Conservation (phyloP, 108 stramenopile genomes). For the Fragilaria radians region DNA sequence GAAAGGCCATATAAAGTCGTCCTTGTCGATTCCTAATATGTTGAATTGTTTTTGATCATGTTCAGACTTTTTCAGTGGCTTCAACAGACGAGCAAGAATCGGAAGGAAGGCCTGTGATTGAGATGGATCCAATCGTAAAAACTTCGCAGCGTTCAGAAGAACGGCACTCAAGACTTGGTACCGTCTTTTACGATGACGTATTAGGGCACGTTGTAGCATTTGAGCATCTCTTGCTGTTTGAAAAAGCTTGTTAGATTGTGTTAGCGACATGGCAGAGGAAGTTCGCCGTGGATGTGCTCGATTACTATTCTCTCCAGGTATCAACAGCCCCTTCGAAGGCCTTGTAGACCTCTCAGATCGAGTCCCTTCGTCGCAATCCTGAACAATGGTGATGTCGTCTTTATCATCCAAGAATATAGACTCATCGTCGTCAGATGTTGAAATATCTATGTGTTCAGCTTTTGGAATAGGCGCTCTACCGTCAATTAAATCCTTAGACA, state of each 20-base stretch:
- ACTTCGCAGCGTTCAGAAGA: constrained; percentile 48
- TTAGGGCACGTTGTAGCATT: constrained; percentile 12
- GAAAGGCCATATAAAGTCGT: constrained; percentile 53
- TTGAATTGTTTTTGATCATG: constrained; percentile 2
- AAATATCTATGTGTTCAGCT: neutral
- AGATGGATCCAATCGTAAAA: constrained; percentile 51
- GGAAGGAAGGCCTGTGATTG: constrained; percentile 67
- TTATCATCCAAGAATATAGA: neutral
- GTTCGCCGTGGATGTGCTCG: neutral
- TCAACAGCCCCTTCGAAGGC: neutral
- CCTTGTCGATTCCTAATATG: constrained; percentile 3
- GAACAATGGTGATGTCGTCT: neutral
- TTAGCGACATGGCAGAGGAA: neutral
- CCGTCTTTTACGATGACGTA: constrained; percentile 56
- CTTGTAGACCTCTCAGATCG: neutral
- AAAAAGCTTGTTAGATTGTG: neutral
- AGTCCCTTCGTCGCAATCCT: neutral
- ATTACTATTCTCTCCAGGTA: neutral
- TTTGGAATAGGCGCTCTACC: neutral
- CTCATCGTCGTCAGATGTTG: neutral
- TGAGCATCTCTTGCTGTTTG: neutral
- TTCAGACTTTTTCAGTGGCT: constrained; percentile 12
- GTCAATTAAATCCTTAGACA: neutral
- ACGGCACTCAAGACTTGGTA: constrained; percentile 55
- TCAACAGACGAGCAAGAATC: constrained; percentile 53